Evolutionary conservation across 768 basidiomycete species (phyloP), one percentile per base, ranked within the genome.

Genomic region (Xerocomellus chrysenteron): DNA sequence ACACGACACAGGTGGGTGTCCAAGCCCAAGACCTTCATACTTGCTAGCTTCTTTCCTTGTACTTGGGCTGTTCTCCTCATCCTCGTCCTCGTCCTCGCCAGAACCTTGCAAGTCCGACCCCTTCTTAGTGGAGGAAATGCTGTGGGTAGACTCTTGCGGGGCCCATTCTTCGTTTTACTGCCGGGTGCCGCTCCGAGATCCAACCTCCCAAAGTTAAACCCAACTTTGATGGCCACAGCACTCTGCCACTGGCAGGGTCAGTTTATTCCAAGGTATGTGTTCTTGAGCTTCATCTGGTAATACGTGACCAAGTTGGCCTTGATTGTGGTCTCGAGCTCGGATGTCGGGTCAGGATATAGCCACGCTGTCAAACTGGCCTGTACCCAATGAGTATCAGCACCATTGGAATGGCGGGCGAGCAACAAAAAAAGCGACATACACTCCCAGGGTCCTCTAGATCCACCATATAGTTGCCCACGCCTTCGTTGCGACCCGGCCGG

Each of bases 111-210:
- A 41, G 14, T 58, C 55, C 14, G 54, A 16, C 17, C 40, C 49
- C 39, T 76, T 75, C 54, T 74, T 70, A 75, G 72, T 6, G 79
- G 58, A 26, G 85, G 81, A 63, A 91, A 88, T 10, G 82, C 87
- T 49, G 88, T 86, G 24, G 90, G 90, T 42, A 92, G 65, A 56
- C 89, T 91, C 76, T 91, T 87, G 53, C 89, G 77, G 44, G 79
- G 79, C 19, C 84, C 84, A 33, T 70, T 75, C 68, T 81, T 81
- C 33, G 69, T 75, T 58, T 79, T 79, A 33, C 65, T 65, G 1
- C 57, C 64, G 61, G 74, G 78, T 26, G 72, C 73, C 28, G 74
- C 72, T 40, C 56, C 64, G n/a, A 65, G 72, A 21, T 75, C 74
- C 13, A 73, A 66, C 17, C 73, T 76, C 33, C 71, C 73, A 66